A percentile compares a stretch with the other conserved stretches of the same genome.
Evolutionary conservation across 2,329 filamentous ascomycete genomes (phyloP).

Genomic region (Lachnellula hyalina): DNA sequence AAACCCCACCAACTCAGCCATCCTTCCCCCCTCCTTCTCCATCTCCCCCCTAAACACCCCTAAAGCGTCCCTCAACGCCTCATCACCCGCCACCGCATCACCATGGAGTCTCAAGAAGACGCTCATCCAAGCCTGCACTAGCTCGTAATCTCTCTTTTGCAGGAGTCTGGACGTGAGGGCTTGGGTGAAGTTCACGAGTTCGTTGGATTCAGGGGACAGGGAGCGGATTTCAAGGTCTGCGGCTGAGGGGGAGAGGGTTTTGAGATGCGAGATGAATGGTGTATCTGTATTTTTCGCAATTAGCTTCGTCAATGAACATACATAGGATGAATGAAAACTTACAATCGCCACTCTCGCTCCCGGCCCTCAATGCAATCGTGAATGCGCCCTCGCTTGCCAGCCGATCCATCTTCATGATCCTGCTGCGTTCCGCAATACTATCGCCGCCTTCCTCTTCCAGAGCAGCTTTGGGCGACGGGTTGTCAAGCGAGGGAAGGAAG

Average conservation of each 20-base stretch:
- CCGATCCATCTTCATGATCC: conserved; percentile 64
- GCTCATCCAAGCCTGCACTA: conserved; percentile 95
- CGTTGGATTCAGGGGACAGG: conserved; percentile 57
- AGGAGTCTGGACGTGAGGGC: conserved; percentile 68
- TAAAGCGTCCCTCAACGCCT: conserved; percentile 53
- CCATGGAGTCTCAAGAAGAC: conserved; percentile 81
- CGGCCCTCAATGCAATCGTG: conserved; percentile 50
- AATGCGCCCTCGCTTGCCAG: conserved; percentile 53
- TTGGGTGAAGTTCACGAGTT: conserved; percentile 74
- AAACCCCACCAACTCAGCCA: conserved; percentile 77
- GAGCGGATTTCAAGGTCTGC: conserved; percentile 90
- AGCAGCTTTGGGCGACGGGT: conserved; percentile 14
- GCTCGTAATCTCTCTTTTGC: conserved; percentile 77
- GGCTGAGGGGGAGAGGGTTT: conserved; percentile 73
- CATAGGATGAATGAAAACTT: conserved; percentile 31
- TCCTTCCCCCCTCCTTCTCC: conserved; percentile 61
- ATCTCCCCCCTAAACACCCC: conserved; percentile 67
- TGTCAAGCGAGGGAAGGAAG: conserved; percentile 70
- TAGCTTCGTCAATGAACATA: conserved; percentile 11
- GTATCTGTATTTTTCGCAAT: conserved; percentile 40
- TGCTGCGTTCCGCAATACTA: conserved; percentile 49
- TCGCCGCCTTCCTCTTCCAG: conserved; percentile 30
- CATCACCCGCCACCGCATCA: conserved; percentile 45
- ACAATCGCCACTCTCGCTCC: conserved; percentile 56
- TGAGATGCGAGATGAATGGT: conserved; percentile 71